Conservation (phyloP, 176 grass and related monocot genomes). For the Pontederia paniculata region DNA sequence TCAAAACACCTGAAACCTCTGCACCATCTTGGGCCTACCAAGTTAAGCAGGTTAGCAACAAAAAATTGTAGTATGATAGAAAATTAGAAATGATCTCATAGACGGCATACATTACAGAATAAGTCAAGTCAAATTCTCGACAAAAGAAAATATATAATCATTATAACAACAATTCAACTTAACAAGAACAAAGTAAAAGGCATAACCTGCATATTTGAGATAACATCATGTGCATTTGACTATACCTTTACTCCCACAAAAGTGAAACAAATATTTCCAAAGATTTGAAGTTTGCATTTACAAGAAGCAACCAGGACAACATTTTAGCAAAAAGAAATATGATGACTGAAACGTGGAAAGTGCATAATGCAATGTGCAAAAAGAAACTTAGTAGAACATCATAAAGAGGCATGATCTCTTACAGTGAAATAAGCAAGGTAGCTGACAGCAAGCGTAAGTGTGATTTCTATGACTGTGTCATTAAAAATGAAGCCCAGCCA, state of each 20-base stretch:
- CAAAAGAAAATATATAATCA: too few relatives aligned
- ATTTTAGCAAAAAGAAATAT: not conserved
- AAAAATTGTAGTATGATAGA: conserved; percentile 11
- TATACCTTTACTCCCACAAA: too few relatives aligned
- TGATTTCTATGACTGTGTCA: conserved; percentile 90
- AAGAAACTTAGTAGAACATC: not conserved
- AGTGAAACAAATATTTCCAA: too few relatives aligned
- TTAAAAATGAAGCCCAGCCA: conserved; percentile 98
- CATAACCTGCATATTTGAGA: too few relatives aligned
- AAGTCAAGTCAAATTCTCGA: too few relatives aligned
- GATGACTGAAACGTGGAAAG: not conserved
- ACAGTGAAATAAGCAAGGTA: conserved; percentile 96
- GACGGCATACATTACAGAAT: not conserved
- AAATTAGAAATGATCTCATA: conserved; percentile 5
- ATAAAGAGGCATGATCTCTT: conserved; percentile 23
- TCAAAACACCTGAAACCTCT: conserved; percentile 79
- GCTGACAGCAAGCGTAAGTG: conserved; percentile 89
- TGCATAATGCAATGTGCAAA: not conserved
- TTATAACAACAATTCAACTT: too few relatives aligned
- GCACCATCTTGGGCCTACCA: conserved; percentile 73
- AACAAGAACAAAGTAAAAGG: too few relatives aligned
- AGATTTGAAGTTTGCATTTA: too few relatives aligned
- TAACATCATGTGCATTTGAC: too few relatives aligned
- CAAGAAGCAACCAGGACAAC: too few relatives aligned
- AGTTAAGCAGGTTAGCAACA: conserved; percentile 9